Evolutionary conservation across 495 filamentous ascomycete genomes (phyloP), one percentile per base, ranked within the genome.

Genomic region (Antarctomyces pellizariae): DNA sequence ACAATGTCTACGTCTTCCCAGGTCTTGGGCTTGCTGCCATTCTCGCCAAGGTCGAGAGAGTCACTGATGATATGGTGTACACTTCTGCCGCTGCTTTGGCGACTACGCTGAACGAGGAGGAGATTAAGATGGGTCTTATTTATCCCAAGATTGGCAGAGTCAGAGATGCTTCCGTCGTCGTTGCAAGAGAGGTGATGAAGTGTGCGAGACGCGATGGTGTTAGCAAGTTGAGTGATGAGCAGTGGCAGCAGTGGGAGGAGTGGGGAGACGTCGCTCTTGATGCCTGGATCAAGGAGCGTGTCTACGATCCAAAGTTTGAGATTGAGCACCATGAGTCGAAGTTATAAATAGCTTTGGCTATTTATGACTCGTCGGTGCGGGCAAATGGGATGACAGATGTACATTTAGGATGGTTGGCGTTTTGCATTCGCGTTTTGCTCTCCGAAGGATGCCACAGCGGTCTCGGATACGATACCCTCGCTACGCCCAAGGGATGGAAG

Each of bases 31-130:
- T 95, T 17, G 86, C 82, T 31, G 78, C 84, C 33, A 92, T 97
- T 42, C 71, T 97, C 20, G 71, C 69, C 56, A 84, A 91, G 57
- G 62, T 78, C 22, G 72, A 73, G 43, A 69, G 68, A 38, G 66
- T 97, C 35, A 93, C 86, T 18, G 80, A 97, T 46, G 70, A 70
- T 47, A 97, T 93, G 86, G 73, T 80, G 28, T 97, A 93, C 54
- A 78, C 74, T 25, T 83, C 82, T 28, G 86, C 77, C 16, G 68
- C 68, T 13, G 72, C 80, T 7, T 67, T 97, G 8, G 67, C 76
- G 16, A 62, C 66, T 22, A 71, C 76, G 16, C 60, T 97, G 24
- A 83, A 70, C 22, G 60, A 62, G 10, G 68, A 76, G 27, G 86
- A 97, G 52, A 52, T 78, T 36, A 67, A 71, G 28, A 67, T 70